These are phyloP conservation scores for Mesostigma viride DNA, from an alignment of 139 green algal species.

Conservation along the genomic window DNA sequence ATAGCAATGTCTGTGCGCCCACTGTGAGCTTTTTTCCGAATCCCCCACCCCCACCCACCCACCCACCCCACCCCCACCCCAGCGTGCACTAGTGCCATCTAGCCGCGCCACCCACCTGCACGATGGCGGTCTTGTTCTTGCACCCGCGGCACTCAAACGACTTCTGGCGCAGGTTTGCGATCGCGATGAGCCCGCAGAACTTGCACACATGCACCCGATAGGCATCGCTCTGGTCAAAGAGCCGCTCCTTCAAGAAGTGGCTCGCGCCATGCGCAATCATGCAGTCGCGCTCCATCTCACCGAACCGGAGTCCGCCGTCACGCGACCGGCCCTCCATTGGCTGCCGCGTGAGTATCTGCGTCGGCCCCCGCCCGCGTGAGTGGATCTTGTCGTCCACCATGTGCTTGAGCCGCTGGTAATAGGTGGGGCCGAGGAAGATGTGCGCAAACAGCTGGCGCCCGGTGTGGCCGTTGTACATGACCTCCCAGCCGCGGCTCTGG, in stretches of 20 bases:
- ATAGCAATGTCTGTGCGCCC: too few relatives aligned
- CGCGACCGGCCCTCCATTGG: constrained; percentile 85
- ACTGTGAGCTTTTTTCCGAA: too few relatives aligned
- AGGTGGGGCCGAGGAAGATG: constrained; percentile 96
- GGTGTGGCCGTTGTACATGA: constrained; percentile 93
- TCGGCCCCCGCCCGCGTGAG: constrained; percentile 63
- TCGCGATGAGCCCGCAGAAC: constrained; percentile 41
- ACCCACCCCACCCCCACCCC: too few relatives aligned
- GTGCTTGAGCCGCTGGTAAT: constrained; percentile 96
- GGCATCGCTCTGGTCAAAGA: constrained; percentile 49
- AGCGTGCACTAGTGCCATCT: too few relatives aligned
- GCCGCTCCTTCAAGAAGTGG: constrained; percentile 44
- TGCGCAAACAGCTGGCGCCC: constrained; percentile 48
- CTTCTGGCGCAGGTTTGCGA: constrained; percentile 47
- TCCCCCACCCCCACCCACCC: too few relatives aligned
- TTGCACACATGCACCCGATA: constrained; percentile 49
- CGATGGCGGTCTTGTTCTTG: constrained; percentile 45
- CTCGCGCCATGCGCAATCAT: constrained; percentile 45
- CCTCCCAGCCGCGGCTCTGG: constrained; percentile 79
- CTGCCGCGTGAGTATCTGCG: constrained; percentile 90
- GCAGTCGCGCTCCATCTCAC: constrained; percentile 97
- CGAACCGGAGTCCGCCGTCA: constrained; percentile 92
- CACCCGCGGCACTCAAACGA: constrained; percentile 41
- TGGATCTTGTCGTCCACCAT: constrained; percentile 99
- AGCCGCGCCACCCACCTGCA: constrained; percentile 32